Base-by-base conservation (phyloP, 2,329 filamentous ascomycete genomes). In the Allantophomopsis cytisporea region DNA sequence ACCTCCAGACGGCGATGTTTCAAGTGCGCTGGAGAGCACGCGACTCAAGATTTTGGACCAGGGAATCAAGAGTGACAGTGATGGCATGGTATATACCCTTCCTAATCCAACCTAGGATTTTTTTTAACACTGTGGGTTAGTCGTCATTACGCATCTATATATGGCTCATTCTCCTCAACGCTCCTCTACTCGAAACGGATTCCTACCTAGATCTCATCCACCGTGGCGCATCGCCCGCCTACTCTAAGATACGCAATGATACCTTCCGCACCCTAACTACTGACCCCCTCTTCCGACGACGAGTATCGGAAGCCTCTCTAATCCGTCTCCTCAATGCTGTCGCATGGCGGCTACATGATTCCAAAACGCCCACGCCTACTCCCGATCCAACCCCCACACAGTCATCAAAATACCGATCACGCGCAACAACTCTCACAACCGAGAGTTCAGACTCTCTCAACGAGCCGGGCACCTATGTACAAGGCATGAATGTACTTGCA, bases 401-500 rank as follows among this genome's bases (percentile, higher is more conserved):
- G 38, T 42, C 16, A 3, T 15, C 32, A 38, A 13, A 42, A 40
- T 12, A 28, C 23, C 47, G 73, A 45, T 63, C 68, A n/a, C 66
- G 71, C 30, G 71, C 73, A 23, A 55, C 74, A 41, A 73, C 73
- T 11, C 61, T 80, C 40, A 80, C 73, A 2, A 79, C 72, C 0
- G 76, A 80, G 53, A 69, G 76, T 44, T 71, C 80, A 47, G 76
- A 80, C 45, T 65, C 66, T 6, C 66, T 64, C 2, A 62, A 65
- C 23, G 80, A 85, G 50, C 73, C 84, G 10, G 85, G 87, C 23
- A 88, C 84, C 32, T 98, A 98, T 52, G 89, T 98, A 2, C 91
- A 98, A 60, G 91, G 91, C 48, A 96, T 98, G 89, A 98, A 98
- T 56, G 91, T 98, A 32, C 73, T 98, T 13, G 89, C 88, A 8